phyloP scores from a whole-genome alignment of 306 rosid species.

The Cicer bijugum region DNA sequence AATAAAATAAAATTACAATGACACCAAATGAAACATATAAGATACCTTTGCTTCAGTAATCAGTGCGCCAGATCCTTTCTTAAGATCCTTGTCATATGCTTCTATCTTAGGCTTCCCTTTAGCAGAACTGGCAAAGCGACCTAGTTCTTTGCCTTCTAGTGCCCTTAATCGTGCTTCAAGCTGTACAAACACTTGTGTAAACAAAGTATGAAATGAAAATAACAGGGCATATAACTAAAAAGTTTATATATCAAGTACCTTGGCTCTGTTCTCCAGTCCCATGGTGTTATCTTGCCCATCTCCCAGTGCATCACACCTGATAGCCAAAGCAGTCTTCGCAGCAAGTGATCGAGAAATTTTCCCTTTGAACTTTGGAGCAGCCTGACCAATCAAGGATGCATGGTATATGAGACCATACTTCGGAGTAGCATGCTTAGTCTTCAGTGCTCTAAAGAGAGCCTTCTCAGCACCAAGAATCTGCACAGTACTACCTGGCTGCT shows the following conservation, averaged over 20 bases:
- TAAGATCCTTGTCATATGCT: constrained; percentile 85
- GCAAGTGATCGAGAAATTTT: constrained; percentile 93
- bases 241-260: constrained; percentile 52
- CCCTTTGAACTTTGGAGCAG: constrained; percentile 86
- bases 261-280: constrained; percentile 83
- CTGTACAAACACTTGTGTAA: constrained; percentile 37
- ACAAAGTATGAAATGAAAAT: background rate
- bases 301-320: constrained; percentile 88
- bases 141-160: constrained; percentile 87
- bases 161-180: constrained; percentile 85
- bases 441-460: constrained; percentile 90
- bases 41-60: constrained; percentile 85
- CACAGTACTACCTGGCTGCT: constrained; percentile 95
- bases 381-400: constrained; percentile 94
- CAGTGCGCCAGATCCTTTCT: constrained; percentile 79
- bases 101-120: constrained; percentile 91
- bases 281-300: constrained; percentile 78
- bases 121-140: constrained; percentile 82
- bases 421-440: constrained; percentile 94
- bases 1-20: background rate
- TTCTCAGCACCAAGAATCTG: constrained; percentile 98
- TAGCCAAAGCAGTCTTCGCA: constrained; percentile 78
- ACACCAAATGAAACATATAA: constrained; percentile 20
- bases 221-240: background rate
- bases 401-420: constrained; percentile 95